These are phyloP conservation scores for Erythrophleum ivorense DNA, from an alignment of 331 rosid genomes.

Conservation along the genomic window DNA sequence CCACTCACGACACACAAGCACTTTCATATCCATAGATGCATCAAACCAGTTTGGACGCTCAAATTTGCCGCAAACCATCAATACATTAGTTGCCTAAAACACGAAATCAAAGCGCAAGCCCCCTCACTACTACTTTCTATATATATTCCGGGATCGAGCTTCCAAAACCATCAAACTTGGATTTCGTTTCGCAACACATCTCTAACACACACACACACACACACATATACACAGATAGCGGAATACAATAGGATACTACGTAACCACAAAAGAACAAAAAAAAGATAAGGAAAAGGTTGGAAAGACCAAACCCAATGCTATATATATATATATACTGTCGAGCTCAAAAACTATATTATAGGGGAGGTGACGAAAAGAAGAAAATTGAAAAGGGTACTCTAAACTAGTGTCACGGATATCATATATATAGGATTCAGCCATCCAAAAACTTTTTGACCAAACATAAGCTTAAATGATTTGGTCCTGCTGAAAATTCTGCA, in stretches of 20 bases:
- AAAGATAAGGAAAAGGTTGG: neutral
- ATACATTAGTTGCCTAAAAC: too few species aligned
- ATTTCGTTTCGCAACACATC: neutral
- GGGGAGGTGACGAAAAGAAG: neutral
- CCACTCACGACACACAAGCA: neutral
- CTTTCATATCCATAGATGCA: neutral
- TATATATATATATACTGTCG: neutral
- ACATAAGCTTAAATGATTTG: neutral
- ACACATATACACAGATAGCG: too few species aligned
- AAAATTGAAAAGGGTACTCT: neutral
- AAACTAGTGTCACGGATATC: neutral
- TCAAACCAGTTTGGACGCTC: too few species aligned
- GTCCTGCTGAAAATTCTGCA: neutral
- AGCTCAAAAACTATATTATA: neutral
- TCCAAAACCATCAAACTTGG: neutral
- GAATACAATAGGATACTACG: neutral
- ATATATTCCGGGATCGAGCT: neutral
- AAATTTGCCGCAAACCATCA: neutral
- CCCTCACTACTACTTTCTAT: neutral
- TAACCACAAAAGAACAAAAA: neutral
- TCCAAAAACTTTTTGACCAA: constrained; percentile 10
- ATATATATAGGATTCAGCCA: neutral
- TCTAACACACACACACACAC: too few species aligned
- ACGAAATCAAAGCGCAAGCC: neutral
- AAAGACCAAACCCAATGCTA: neutral